phyloP scores from a whole-genome alignment of 1,284 basidiomycete species.

The Pseudozyma sp. region DNA sequence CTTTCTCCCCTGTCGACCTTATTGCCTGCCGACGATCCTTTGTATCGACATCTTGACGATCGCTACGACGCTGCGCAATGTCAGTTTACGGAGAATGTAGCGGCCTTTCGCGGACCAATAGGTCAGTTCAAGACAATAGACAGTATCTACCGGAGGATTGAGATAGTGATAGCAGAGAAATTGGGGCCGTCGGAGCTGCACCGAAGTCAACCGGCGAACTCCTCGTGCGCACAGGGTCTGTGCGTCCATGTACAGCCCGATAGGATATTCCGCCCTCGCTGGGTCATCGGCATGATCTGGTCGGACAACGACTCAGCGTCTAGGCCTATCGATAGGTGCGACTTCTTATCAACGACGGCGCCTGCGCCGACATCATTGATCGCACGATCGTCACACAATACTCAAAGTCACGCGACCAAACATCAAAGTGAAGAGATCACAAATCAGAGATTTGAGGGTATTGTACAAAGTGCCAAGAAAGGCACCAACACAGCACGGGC shows the following conservation, averaged over 20 bases:
- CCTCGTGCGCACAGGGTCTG: conserved; percentile 6
- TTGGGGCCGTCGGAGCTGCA: background rate
- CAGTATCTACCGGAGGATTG: too few relatives aligned
- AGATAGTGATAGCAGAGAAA: background rate
- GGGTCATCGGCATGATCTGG: conserved; percentile 2
- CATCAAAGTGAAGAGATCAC: background rate
- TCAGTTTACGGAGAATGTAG: too few relatives aligned
- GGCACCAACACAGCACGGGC: conserved; percentile 28
- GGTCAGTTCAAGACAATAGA: too few relatives aligned
- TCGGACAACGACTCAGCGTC: background rate
- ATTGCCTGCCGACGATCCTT: too few relatives aligned
- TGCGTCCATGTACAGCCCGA: conserved; percentile 7
- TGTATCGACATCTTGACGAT: too few relatives aligned
- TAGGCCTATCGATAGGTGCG: too few relatives aligned
- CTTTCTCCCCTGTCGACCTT: background rate
- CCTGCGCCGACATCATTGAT: background rate
- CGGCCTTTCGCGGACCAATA: too few relatives aligned
- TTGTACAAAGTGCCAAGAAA: conserved; percentile 41
- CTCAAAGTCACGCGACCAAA: background rate
- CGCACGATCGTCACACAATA: background rate
- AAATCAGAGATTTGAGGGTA: conserved; percentile 20
- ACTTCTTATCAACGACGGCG: background rate
- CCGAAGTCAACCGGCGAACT: background rate
- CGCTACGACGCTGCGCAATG: too few relatives aligned
- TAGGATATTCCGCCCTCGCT: background rate